phyloP scores from a whole-genome alignment of 1,284 basidiomycete species.

The Microbotryum saponariae region DNA sequence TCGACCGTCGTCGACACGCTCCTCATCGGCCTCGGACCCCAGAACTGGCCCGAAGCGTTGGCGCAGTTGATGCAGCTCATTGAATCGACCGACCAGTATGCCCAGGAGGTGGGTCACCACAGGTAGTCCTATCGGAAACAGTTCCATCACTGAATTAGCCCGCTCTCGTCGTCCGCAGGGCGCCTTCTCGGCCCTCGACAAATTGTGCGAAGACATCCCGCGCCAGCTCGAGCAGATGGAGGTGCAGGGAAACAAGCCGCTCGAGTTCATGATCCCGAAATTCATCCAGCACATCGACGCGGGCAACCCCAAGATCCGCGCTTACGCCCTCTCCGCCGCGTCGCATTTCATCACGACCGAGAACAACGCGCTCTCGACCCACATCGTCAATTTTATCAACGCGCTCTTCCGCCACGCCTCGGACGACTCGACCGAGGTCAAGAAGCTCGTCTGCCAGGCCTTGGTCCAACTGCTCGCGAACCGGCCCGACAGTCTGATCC shows the following conservation, averaged over 20 bases:
- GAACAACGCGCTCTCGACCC: constrained; percentile 46
- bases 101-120: constrained; percentile 68
- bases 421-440: constrained; percentile 85
- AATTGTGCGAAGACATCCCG: constrained; percentile 94
- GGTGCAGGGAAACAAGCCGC: constrained; percentile 63
- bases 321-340: constrained; percentile 85
- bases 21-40: constrained; percentile 63
- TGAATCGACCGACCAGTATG: constrained; percentile 60
- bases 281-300: constrained; percentile 63
- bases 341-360: constrained; percentile 81
- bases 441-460: constrained; percentile 91
- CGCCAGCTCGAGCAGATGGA: constrained; percentile 81
- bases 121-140: not conserved
- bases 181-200: constrained; percentile 88
- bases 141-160: not conserved
- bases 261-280: constrained; percentile 92
- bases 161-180: constrained; percentile 52
- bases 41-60: constrained; percentile 86
- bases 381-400: constrained; percentile 88
- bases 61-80: constrained; percentile 69
- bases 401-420: constrained; percentile 90
- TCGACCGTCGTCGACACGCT: constrained; percentile 83
- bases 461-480: constrained; percentile 86
- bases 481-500: constrained; percentile 91
- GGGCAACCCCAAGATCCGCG: constrained; percentile 74